Base-by-base conservation (phyloP, 257 asterid species). In the Plantago elongata region DNA sequence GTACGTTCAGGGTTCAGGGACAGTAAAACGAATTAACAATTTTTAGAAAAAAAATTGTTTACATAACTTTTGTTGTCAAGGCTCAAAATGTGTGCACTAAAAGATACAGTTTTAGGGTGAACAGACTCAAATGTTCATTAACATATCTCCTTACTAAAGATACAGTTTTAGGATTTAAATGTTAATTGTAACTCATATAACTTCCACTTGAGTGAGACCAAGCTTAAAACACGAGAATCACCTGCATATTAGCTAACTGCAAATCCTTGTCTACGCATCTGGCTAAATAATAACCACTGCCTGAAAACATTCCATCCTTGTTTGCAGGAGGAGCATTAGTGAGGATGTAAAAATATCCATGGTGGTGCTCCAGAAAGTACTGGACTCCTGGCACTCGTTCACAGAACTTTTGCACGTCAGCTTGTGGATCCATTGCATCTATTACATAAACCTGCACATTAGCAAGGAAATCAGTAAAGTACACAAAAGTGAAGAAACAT, bases 311-410 rank as follows among this genome's bases (percentile, higher is more conserved):
- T 57, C 45, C 72, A 63, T 43, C 61, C 11, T 74, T 45, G 65
- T 78, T 70, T 13, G 68, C 45, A 9, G 83, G 84, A 72, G 93
- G 84, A 72, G 93, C 96, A 83, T 92, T 89, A 18, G 99, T 86
- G 62, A 92, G 95, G 69, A 80, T 66, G 54, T 89, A 89, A 76
- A 92, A 92, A 72, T 45, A 30, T 54, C 78, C 81, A 27, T 43
- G 38, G 62, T 83, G 97, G 77, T 92, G 97, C 57, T 92, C 99
- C 74, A 92, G 72, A 69, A 92, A 92, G 73, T 83, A 83, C 60
- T 92, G 97, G 45, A 92, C 96, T 61, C 86, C 96, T 51, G 93
- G 75, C 40, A 72, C 89, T 45, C 97, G 99, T 64, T 82, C 73
- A 79, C 95, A 80, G 62, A 92, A 83, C 73, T 80, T 84, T 64